A percentile compares a stretch with the other conserved stretches of the same genome.
phyloP scores from a whole-genome alignment of 768 basidiomycete genomes.

The Mycena filopes region DNA sequence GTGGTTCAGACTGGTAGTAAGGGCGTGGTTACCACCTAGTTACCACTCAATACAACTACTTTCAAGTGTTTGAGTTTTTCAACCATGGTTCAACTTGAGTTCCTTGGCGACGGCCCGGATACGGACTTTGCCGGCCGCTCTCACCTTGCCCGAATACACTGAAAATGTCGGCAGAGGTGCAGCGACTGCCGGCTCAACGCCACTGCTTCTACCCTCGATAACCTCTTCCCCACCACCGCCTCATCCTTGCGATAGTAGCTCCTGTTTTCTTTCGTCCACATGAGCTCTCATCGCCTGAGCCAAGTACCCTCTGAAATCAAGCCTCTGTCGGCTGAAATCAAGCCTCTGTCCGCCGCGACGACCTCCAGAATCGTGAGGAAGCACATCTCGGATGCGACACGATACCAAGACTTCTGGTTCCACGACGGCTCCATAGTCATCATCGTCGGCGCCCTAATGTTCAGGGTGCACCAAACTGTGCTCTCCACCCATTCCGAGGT shows the following conservation, averaged over 20 bases:
- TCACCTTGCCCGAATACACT: neutral
- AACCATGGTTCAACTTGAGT: too few relatives aligned
- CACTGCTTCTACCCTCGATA: too few relatives aligned
- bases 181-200: neutral
- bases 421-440: conserved; percentile 60
- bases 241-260: too few relatives aligned
- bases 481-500: conserved; percentile 68
- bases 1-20: too few relatives aligned
- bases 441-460: conserved; percentile 50
- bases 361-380: conserved; percentile 24
- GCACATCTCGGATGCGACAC: conserved; percentile 34
- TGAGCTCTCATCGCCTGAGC: too few relatives aligned
- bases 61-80: too few relatives aligned
- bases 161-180: neutral
- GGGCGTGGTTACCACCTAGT: too few relatives aligned
- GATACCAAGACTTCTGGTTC: conserved; percentile 53
- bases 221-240: neutral
- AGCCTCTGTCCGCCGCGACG: too few relatives aligned
- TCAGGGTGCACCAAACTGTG: conserved; percentile 58
- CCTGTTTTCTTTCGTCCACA: too few relatives aligned
- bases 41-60: too few relatives aligned
- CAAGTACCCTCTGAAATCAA: neutral
- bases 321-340: neutral
- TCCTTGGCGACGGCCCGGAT: too few relatives aligned
- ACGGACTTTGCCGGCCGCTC: too few relatives aligned